Conservation (phyloP, 2,329 filamentous ascomycete species). For the Didymella keratinophila region DNA sequence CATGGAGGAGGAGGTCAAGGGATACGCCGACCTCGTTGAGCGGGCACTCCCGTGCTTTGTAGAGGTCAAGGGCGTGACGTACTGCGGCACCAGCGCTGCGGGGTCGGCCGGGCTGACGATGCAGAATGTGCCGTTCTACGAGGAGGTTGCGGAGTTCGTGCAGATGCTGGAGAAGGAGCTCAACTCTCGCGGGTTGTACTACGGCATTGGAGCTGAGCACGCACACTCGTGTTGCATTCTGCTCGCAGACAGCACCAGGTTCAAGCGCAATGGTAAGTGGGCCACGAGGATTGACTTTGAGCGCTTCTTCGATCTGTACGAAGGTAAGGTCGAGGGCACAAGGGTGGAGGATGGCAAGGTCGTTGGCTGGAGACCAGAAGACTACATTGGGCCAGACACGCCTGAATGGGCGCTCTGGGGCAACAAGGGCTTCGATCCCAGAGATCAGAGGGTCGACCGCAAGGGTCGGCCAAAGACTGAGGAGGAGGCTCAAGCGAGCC, state of each 20-base stretch:
- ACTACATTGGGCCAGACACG: slow-evolving; percentile 85
- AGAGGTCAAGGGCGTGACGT: slow-evolving; percentile 96
- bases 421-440: slow-evolving; percentile 90
- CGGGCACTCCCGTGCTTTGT: slow-evolving; percentile 89
- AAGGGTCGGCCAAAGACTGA: slow-evolving; percentile 69
- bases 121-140: slow-evolving; percentile 96
- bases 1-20: slow-evolving; percentile 88
- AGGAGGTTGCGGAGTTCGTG: slow-evolving; percentile 85
- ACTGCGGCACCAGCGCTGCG: slow-evolving; percentile 89
- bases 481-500: slow-evolving; percentile 15
- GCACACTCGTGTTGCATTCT: slow-evolving; percentile 93
- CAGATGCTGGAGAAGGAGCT: slow-evolving; percentile 75
- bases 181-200: slow-evolving; percentile 72
- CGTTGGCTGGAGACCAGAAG: slow-evolving; percentile 80
- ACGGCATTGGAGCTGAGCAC: slow-evolving; percentile 94
- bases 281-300: slow-evolving; percentile 92
- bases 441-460: slow-evolving; percentile 84
- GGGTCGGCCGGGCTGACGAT: slow-evolving; percentile 89
- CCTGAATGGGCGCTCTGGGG: slow-evolving; percentile 97
- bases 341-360: slow-evolving; percentile 55
- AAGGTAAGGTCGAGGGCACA: slow-evolving; percentile 58
- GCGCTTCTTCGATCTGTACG: slow-evolving; percentile 83
- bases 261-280: slow-evolving; percentile 80
- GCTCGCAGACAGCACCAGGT: slow-evolving; percentile 77
- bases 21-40: slow-evolving; percentile 89